Percentiles rank a stretch among this genome's conserved stretches.
Conservation (phyloP, 768 basidiomycete genomes). For the Tulasnella sp. region DNA sequence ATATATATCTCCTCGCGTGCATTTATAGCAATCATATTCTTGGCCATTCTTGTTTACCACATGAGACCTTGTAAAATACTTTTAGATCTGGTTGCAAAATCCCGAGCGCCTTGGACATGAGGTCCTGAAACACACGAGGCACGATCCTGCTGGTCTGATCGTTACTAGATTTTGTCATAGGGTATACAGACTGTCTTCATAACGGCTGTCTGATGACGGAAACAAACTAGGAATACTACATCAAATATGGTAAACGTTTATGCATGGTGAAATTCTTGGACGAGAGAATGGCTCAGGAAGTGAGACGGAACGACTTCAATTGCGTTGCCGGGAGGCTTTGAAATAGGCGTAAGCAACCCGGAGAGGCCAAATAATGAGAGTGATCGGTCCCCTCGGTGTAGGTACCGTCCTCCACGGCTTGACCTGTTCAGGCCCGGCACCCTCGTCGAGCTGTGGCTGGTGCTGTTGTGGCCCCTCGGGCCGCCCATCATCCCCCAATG, state of each 20-base stretch:
- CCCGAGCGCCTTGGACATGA: no score
- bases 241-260: no score
- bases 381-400: conserved; percentile 10
- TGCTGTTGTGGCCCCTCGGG: neutral
- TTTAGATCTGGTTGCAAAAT: no score
- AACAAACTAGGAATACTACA: no score
- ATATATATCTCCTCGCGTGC: neutral
- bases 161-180: no score
- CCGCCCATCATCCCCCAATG: neutral
- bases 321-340: neutral
- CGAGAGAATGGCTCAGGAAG: neutral
- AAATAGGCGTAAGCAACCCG: conserved; percentile 1
- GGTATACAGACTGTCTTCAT: no score
- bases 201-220: no score
- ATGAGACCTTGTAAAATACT: no score
- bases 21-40: neutral
- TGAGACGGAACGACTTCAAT: neutral
- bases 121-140: no score
- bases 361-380: conserved; percentile 16
- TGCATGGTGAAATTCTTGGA: no score
- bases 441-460: neutral
- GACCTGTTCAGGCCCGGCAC: neutral
- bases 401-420: conserved; percentile 21
- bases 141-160: no score
- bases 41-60: neutral